These are phyloP conservation scores for Fremontodendron californicum DNA, from an alignment of 345 rosid genomes.

Conservation along the genomic window DNA sequence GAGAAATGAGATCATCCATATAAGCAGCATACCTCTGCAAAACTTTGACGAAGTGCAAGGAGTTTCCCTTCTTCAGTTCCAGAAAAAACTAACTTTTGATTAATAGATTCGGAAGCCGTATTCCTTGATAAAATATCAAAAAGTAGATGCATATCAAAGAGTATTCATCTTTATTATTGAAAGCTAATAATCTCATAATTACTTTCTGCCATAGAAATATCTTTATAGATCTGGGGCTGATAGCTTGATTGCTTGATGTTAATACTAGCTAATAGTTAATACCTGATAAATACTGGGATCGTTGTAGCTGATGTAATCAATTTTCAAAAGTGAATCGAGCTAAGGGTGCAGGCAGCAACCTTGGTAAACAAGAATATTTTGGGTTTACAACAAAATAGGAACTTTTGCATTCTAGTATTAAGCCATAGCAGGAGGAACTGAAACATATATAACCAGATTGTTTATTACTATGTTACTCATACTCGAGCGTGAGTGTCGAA, in stretches of 20 bases:
- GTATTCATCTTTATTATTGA: neutral
- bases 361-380: neutral
- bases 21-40: conserved; percentile 63
- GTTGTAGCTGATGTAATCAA: neutral
- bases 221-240: neutral
- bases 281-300: neutral
- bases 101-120: conserved; percentile 73
- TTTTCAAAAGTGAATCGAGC: neutral
- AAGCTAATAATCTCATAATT: conserved; percentile 26
- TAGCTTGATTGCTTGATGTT: neutral
- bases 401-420: neutral
- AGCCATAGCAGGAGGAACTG: neutral
- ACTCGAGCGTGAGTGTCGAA: too few relatives aligned
- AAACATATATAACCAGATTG: neutral
- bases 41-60: conserved; percentile 88
- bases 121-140: conserved; percentile 52
- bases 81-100: conserved; percentile 84
- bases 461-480: too few relatives aligned
- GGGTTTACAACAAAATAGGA: neutral
- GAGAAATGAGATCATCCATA: conserved; percentile 6
- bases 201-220: conserved; percentile 65
- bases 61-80: conserved; percentile 96
- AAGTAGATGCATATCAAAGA: neutral
- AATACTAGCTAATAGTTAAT: neutral
- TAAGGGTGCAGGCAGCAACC: neutral